Evolutionary conservation across 1,139 yeast genomes (phyloP).

Genomic region (Kodamaea arcana): DNA sequence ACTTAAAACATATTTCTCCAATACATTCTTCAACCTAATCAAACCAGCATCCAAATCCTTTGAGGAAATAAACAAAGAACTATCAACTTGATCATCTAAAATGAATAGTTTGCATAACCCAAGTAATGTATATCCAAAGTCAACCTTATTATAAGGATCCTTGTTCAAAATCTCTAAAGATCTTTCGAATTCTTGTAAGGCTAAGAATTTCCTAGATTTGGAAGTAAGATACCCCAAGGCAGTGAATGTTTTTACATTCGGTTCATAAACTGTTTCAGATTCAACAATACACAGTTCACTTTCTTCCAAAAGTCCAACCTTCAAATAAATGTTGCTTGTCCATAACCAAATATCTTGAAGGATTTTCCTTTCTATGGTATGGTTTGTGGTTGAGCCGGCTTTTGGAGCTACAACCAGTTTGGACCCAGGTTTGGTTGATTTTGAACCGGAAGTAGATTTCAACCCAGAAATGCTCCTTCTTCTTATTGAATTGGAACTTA

Average conservation of each 20-base stretch:
- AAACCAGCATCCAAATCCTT: slow-evolving; percentile 63
- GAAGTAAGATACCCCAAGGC: slow-evolving; percentile 51
- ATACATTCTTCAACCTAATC: slow-evolving; percentile 57
- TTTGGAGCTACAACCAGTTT: not conserved
- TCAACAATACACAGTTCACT: slow-evolving; percentile 73
- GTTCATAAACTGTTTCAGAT: slow-evolving; percentile 53
- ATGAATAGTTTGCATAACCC: slow-evolving; percentile 63
- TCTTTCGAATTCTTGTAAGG: slow-evolving; percentile 65
- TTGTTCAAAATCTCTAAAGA: slow-evolving; percentile 47
- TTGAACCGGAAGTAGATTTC: not conserved
- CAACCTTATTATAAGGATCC: slow-evolving; percentile 23
- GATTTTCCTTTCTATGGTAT: slow-evolving; percentile 20
- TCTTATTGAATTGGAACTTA: slow-evolving; percentile 4
- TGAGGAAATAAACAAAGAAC: slow-evolving; percentile 36
- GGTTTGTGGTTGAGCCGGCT: slow-evolving; percentile 3
- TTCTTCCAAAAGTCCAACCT: slow-evolving; percentile 52
- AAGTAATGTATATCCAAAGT: slow-evolving; percentile 55
- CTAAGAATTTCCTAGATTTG: slow-evolving; percentile 37
- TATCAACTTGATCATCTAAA: slow-evolving; percentile 31
- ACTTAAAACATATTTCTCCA: slow-evolving; percentile 47
- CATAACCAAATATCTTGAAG: slow-evolving; percentile 72
- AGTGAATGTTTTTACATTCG: slow-evolving; percentile 51
- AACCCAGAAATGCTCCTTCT: not conserved
- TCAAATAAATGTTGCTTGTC: slow-evolving; percentile 62
- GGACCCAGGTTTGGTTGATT: not conserved